Base-by-base conservation (phyloP, 441 rosid genomes). In the Bocquillonia castaneifolia region DNA sequence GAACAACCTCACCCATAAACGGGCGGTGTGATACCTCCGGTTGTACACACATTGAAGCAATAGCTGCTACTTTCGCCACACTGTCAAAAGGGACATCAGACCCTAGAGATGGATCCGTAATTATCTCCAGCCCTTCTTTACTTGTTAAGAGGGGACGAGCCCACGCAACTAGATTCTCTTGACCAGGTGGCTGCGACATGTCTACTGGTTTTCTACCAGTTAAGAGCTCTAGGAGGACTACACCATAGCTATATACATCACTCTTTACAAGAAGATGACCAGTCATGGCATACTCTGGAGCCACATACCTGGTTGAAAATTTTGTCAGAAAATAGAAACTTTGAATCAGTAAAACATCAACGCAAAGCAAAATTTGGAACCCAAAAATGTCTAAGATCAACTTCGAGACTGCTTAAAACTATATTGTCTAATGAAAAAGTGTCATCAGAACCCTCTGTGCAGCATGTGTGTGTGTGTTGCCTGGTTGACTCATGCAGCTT, bases 201-300 rank as follows among this genome's bases (percentile, higher is more conserved):
- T 91, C 96, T 10, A 91, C 92, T 0, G 99, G 97, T 74, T 90
- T 94, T 73, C 89, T 75, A 39, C 99, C 97, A 0, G 88, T 81
- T 58, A 94, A 80, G 68, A 94, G 97, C 89, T 94, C 99, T 1
- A 94, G 90, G 73, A 94, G 92, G 72, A 94, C 99, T 5, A 94
- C 99, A 39, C 99, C 99, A 17, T 94, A 94, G 77, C 99, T 94
- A 72, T 91, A 94, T 44, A 94, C 99, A 57, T 94, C 99, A 17
- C 99, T 94, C 80, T 91, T 94, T 66, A 91, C 99, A 9, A 93
- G 86, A 70, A 93, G 97, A 82, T 93, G 98, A n/a, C 97, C 98
- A 0, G 98, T 93, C 98, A 93, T 93, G 51, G 98, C 98, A 66
- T 93, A 93, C 76, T 93, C 98, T 0, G 98, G 97, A 13, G 98